These are phyloP conservation scores for Colletotrichum navitas DNA, from an alignment of 2,329 filamentous ascomycete genomes.

Conservation along the genomic window DNA sequence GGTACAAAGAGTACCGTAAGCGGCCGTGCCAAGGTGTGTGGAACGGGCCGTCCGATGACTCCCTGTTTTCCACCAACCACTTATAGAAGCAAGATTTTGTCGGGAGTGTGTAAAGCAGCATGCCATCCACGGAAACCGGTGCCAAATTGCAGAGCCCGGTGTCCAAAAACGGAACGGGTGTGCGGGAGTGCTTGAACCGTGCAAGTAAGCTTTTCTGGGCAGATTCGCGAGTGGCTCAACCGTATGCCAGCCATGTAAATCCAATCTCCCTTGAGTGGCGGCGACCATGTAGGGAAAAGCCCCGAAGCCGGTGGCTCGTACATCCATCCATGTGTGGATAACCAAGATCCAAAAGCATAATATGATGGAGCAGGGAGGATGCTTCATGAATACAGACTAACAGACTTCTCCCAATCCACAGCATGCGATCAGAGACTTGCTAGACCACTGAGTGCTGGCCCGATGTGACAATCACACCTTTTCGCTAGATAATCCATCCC, in stretches of 20 bases:
- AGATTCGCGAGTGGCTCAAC: not conserved
- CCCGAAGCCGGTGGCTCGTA: not conserved
- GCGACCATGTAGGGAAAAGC: not conserved
- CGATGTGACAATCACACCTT: not conserved
- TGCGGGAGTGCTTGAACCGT: constrained; percentile 10
- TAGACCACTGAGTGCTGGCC: not conserved
- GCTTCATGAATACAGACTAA: no score
- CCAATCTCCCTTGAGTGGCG: not conserved
- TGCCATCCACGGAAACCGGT: not conserved
- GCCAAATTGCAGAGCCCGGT: not conserved
- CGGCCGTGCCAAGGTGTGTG: constrained; percentile 2
- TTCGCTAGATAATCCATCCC: not conserved
- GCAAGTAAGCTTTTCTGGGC: constrained; percentile 7
- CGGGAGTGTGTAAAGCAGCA: not conserved
- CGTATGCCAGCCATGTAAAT: not conserved
- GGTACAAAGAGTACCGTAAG: not conserved
- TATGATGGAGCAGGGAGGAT: not conserved
- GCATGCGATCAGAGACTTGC: not conserved
- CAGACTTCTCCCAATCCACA: not conserved
- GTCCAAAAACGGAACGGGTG: not conserved
- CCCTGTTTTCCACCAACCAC: not conserved
- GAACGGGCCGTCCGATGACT: constrained; percentile 20
- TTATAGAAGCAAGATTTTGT: not conserved
- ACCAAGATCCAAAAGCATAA: not conserved
- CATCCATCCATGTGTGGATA: not conserved